phyloP scores from a whole-genome alignment of 148 eudicot species.

The Arctostaphylos glauca region DNA sequence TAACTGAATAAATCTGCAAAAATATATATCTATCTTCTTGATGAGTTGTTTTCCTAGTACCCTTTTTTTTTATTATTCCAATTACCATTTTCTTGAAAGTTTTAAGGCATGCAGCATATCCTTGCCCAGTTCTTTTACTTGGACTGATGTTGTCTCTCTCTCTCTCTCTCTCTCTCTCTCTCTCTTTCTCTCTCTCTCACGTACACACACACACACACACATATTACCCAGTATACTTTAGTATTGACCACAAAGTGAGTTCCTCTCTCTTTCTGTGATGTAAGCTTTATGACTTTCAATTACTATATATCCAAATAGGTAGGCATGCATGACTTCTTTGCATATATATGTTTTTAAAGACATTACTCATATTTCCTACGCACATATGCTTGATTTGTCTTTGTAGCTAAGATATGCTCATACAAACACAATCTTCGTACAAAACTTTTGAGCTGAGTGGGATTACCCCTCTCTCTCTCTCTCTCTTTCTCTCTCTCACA shows the following conservation, averaged over 20 bases:
- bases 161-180: not conserved
- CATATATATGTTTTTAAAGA: not conserved
- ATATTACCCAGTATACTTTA: constrained; percentile 4
- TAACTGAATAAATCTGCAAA: constrained; percentile 33
- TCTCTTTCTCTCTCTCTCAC: not conserved
- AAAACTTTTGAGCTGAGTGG: no score
- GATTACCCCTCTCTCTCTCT: no score
- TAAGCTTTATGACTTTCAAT: not conserved
- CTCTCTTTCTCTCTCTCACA: no score
- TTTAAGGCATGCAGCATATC: not conserved
- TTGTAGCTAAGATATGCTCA: no score
- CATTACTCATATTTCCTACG: no score
- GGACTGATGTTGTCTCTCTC: not conserved
- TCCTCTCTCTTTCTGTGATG: constrained; percentile 10
- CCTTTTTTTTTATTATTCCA: not conserved
- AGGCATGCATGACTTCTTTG: not conserved
- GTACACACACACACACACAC: not conserved
- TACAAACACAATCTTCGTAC: no score
- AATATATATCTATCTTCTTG: constrained; percentile 13
- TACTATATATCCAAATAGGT: not conserved
- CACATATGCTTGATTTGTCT: no score
- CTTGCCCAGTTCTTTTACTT: not conserved
- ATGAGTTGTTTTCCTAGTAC: not conserved
- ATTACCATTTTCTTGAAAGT: constrained; percentile 17
- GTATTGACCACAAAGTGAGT: constrained; percentile 19